Evolutionary conservation across 108 stramenopile species (phyloP), one percentile per base, ranked within the genome.

Genomic region (Cyclostephanos tholiformis): DNA sequence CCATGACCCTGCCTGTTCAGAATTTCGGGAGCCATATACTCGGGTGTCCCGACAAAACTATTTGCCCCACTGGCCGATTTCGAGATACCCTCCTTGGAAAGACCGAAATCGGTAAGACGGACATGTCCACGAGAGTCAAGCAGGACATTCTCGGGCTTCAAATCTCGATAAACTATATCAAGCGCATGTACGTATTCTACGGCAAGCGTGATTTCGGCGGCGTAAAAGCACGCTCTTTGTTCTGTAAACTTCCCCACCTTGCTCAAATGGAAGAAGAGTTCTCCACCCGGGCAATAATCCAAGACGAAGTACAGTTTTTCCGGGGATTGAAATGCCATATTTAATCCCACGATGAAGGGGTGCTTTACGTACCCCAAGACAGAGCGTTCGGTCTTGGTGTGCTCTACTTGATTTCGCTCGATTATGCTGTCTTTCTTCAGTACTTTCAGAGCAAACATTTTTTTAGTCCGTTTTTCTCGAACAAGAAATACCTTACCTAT

Each of bases 11-110:
- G 91, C 22, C 96, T 82, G 76, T 93, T 91, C 13, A 99, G 83
- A 63, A 99, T 97, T 87, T 99, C 99, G 12, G 99, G 99, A n/a
- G 99, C 97, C 25, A 99, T 84, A 74, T 99, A 99, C 83, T 98
- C 97, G 3, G 99, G 99, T 19, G 99, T 99, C 51, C 99, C 98
- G 69, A 98, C 98, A 74, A 99, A 99, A 61, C 94, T 94, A 62
- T 96, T 91, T 39, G 98, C 98, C 35, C 98, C 98, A 23, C 87
- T 85, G 19, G 95, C 88, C 43, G 95, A 95, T 55, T 80, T 76
- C 22, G 87, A 93, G 58, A 98, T 95, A 1, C 98, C 98, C 63
- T 98, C 98, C 86, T 99, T 99, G 27, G 94, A 93, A 9, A 99
- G 81, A 0, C 99, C 99, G 74, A 99, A 99, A 77, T 99, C 99